Evolutionary conservation across 176 grass and related monocot species (phyloP).

Genomic region (Triticum urartu): DNA sequence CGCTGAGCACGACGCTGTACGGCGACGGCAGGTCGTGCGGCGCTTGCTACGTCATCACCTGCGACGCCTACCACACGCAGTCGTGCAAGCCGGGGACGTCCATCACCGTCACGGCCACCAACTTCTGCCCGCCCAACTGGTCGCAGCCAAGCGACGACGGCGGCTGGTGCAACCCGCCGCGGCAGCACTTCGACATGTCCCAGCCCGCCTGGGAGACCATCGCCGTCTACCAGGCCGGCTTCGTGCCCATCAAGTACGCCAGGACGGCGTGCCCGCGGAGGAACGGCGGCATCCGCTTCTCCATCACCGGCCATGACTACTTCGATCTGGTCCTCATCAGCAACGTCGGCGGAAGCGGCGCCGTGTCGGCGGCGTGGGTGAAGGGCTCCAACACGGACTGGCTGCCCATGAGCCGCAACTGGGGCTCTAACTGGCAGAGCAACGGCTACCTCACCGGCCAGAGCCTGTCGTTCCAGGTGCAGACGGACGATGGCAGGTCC

Average conservation of each 20-base stretch:
- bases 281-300: conserved; percentile 51
- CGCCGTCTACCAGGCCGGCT: conserved; percentile 53
- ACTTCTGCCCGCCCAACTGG: conserved; percentile 69
- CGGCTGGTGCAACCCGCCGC: conserved; percentile 81
- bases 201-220: conserved; percentile 76
- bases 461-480: conserved; percentile 46
- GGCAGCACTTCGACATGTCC: conserved; percentile 76
- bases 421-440: conserved; percentile 64
- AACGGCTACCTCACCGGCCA: conserved; percentile 43
- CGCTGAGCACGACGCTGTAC: conserved; percentile 62
- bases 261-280: conserved; percentile 36
- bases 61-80: conserved; percentile 13
- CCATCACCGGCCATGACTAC: conserved; percentile 44
- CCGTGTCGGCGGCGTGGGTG: conserved; percentile 39
- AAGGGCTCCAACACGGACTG: conserved; percentile 40
- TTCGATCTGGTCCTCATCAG: conserved; percentile 41
- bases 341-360: conserved; percentile 63
- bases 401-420: conserved; percentile 57
- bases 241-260: conserved; percentile 56
- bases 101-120: conserved; percentile 48
- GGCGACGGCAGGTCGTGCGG: conserved; percentile 47
- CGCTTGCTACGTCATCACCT: conserved; percentile 40
- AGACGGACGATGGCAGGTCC: conserved; percentile 42
- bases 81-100: conserved; percentile 31
- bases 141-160: conserved; percentile 36